Conservation (phyloP, 371 early-diverging fungal genomes). For the Mucor indicus region DNA sequence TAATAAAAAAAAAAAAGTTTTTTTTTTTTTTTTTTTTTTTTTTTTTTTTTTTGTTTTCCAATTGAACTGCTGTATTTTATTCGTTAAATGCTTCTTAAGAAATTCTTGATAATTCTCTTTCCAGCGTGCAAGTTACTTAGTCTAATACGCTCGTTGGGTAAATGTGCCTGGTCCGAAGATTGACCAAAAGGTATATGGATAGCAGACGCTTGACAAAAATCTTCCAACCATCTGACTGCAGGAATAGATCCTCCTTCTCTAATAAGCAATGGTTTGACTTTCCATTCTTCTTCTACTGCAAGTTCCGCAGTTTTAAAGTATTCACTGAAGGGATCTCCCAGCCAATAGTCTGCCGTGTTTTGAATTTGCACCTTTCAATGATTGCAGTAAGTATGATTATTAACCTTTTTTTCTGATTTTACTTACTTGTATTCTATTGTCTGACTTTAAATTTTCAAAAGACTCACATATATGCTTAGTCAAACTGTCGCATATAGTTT, state of each 20-base stretch:
- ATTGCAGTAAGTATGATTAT: too few relatives aligned
- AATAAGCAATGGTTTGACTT: slow-evolving; percentile 58
- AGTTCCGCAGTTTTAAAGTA: slow-evolving; percentile 69
- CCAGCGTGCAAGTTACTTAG: slow-evolving; percentile 70
- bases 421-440: slow-evolving; percentile 50
- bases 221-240: slow-evolving; percentile 79
- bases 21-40: too few relatives aligned
- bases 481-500: slow-evolving; percentile 59
- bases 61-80: too few relatives aligned
- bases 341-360: slow-evolving; percentile 77
- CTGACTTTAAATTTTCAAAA: slow-evolving; percentile 41
- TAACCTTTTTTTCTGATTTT: background rate
- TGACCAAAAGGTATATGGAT: slow-evolving; percentile 85
- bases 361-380: slow-evolving; percentile 32
- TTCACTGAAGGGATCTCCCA: slow-evolving; percentile 65
- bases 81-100: too few relatives aligned
- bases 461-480: slow-evolving; percentile 55
- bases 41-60: too few relatives aligned
- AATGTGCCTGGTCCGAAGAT: slow-evolving; percentile 78
- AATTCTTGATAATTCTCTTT: slow-evolving; percentile 57
- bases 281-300: slow-evolving; percentile 70
- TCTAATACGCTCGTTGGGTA: slow-evolving; percentile 76
- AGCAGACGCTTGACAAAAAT: slow-evolving; percentile 65
- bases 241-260: slow-evolving; percentile 86
- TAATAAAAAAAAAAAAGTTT: too few relatives aligned